These are phyloP conservation scores for Talaromyces sp. DNA, from an alignment of 2,329 filamentous ascomycete species.

Conservation along the genomic window DNA sequence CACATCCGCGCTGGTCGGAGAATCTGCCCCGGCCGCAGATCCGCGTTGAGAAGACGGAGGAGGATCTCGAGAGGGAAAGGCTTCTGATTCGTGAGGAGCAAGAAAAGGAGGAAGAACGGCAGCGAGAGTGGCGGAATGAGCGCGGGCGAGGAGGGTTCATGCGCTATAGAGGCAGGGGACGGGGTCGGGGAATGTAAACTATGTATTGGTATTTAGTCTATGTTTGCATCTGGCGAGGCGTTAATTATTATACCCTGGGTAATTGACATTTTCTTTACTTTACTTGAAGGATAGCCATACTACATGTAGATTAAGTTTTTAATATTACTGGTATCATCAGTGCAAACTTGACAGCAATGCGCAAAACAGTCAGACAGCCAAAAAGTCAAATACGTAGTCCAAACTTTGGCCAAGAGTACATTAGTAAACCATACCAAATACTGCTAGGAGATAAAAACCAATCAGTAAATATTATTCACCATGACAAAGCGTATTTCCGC, in stretches of 20 bases:
- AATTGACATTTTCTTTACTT: not conserved
- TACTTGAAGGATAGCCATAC: not conserved
- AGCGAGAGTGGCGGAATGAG: slow-evolving; percentile 49
- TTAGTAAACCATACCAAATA: not conserved
- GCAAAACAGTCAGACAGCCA: not conserved
- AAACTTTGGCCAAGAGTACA: too few relatives aligned
- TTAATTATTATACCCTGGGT: not conserved
- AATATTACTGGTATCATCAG: not conserved
- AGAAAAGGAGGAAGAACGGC: slow-evolving; percentile 48
- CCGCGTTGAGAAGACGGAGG: slow-evolving; percentile 64
- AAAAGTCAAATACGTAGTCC: too few relatives aligned
- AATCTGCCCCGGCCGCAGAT: slow-evolving; percentile 57
- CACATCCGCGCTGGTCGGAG: slow-evolving; percentile 72
- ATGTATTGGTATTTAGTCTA: not conserved
- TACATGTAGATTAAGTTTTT: not conserved
- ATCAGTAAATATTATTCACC: not conserved
- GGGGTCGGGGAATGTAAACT: slow-evolving; percentile 18
- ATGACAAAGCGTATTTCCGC: not conserved
- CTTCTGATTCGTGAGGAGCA: slow-evolving; percentile 55
- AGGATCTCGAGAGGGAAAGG: slow-evolving; percentile 58
- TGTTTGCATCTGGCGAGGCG: not conserved
- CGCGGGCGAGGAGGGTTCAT: slow-evolving; percentile 45
- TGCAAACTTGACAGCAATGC: too few relatives aligned
- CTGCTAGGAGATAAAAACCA: not conserved
- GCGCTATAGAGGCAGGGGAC: slow-evolving; percentile 42